Evolutionary conservation across 2,329 filamentous ascomycete species (phyloP), one percentile per base, ranked within the genome.

Genomic region (Penicillium sp.): DNA sequence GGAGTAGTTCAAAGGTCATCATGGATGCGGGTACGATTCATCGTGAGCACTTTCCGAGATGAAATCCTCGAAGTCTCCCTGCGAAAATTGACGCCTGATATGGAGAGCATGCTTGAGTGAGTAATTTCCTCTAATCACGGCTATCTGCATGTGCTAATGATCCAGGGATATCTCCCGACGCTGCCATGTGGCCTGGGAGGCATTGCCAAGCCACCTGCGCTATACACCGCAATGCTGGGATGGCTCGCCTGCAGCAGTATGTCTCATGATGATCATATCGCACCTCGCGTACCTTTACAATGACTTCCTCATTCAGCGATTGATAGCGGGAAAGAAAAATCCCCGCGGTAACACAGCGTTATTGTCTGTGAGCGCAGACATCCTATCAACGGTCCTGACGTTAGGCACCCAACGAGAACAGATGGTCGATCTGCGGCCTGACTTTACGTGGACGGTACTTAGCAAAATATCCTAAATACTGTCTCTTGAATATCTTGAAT

Each of bases 191-290:
- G 51, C 61, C 5, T 69, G 66, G 65, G 32, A 58, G 11, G 56
- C 53, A 2, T 40, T 67, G 6, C 66, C 66, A 4, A 29, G 9
- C 9, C 61, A 62, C 40, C 36, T 69, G n/a, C 62, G 54, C 13
- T 66, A 66, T 34, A 58, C 52, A 9, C 41, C 58, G 7, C 40
- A 52, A 32, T 54, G 51, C n/a, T 64, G 62, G 61, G 53, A 62
- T 3, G 31, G 51, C 2, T 40, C 66, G 6, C 63, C 67, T 2
- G 45, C 66, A 1, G 58, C 54, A 14, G 61, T 68, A 2, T 67
- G 66, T 21, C 56, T 76, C 1, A 73, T 74, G 71, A 60, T 73
- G 4, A 54, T 61, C 4, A 44, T 65, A 3, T 59, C 56, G 4
- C 67, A 66, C 43, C 41, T 68, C 2, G 54, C 58, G 11, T 66